Conservation (phyloP, 352 stramenopile genomes). For the Plasmopara halstedii region DNA sequence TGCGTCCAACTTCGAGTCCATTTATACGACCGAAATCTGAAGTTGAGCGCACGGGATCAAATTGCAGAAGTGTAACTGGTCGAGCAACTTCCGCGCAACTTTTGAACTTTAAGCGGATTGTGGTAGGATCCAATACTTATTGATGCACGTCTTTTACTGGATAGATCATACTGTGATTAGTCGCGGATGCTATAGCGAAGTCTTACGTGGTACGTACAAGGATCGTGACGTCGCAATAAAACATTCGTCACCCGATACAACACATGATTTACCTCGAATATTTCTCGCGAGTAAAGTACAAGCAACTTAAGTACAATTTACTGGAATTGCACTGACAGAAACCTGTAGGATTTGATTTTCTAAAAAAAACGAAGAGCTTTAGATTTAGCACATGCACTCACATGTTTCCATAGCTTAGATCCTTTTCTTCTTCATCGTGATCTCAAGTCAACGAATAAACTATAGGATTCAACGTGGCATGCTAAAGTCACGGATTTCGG, state of each 20-base stretch:
- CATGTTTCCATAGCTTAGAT: conserved; percentile 26
- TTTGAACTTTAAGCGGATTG: too few species aligned
- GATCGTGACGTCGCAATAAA: conserved; percentile 5
- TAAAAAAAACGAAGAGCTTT: conserved; percentile 32
- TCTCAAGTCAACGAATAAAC: conserved; percentile 41
- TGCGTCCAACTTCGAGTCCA: too few species aligned
- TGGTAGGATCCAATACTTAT: too few species aligned
- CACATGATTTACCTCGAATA: conserved; percentile 33
- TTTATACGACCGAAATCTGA: too few species aligned
- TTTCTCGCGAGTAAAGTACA: conserved; percentile 38
- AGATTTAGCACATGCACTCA: conserved; percentile 24
- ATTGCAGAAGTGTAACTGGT: too few species aligned
- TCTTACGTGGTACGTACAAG: conserved; percentile 2
- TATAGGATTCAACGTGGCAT: too few species aligned
- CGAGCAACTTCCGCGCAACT: too few species aligned
- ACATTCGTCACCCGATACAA: conserved; percentile 22
- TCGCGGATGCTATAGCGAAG: conserved; percentile 2
- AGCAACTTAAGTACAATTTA: conserved; percentile 42
- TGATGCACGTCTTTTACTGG: too few species aligned
- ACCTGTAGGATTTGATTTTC: conserved; percentile 28
- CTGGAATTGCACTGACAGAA: conserved; percentile 38
- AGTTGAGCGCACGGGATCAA: too few species aligned
- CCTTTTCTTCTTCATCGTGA: conserved; percentile 38
- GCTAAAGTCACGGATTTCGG: conserved; percentile 58
- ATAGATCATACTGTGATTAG: too few species aligned